Percentiles rank a stretch among this genome's conserved stretches.
Conservation (phyloP, 768 basidiomycete genomes). For the Lactifluus volemus region DNA sequence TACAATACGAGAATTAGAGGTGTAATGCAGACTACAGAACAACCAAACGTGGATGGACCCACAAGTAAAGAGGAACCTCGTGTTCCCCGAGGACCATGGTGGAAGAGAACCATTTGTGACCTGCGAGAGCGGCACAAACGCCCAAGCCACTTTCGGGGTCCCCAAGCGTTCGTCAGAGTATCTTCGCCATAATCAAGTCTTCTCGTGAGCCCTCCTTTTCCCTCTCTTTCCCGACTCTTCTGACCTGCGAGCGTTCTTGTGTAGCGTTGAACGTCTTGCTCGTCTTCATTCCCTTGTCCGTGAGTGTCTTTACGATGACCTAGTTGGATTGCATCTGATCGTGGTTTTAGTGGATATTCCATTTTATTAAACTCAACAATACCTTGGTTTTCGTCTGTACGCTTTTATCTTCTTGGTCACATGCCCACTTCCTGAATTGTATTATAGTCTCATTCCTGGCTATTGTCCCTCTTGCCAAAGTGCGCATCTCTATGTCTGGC, state of each 20-base stretch:
- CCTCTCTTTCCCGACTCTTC: neutral
- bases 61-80: no score
- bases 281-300: slow-evolving; percentile 64
- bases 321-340: neutral
- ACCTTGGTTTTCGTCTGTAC: slow-evolving; percentile 68
- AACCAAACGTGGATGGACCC: neutral
- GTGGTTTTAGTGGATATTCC: slow-evolving; percentile 53
- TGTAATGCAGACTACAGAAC: no score
- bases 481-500: slow-evolving; percentile 20
- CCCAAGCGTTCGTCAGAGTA: slow-evolving; percentile 38
- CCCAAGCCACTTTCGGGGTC: slow-evolving; percentile 30
- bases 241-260: neutral
- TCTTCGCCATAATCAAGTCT: slow-evolving; percentile 43
- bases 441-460: slow-evolving; percentile 62
- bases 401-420: slow-evolving; percentile 23
- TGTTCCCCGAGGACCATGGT: neutral
- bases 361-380: slow-evolving; percentile 46
- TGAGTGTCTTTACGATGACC: slow-evolving; percentile 24
- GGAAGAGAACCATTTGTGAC: neutral
- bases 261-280: slow-evolving; percentile 66
- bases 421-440: neutral
- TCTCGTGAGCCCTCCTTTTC: slow-evolving; percentile 41
- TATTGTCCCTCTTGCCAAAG: slow-evolving; percentile 81
- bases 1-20: no score
- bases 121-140: slow-evolving; percentile 9